Conservation (phyloP, 257 asterid species). For the Solanum lycopersicoides region DNA sequence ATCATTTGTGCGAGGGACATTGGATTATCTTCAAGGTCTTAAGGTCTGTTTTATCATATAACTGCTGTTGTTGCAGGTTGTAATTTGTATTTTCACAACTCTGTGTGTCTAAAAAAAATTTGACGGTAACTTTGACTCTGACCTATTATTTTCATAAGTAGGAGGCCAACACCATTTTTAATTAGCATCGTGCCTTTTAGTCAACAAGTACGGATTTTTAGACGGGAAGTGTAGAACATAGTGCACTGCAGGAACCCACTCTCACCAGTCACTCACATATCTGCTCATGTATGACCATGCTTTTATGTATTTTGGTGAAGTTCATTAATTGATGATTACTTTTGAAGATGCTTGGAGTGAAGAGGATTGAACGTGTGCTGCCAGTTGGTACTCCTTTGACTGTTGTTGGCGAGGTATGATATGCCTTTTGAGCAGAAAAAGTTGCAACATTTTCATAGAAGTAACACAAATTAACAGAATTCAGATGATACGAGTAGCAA, state of each 20-base stretch:
- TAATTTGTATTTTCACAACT: background rate
- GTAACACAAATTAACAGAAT: background rate
- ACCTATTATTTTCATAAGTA: background rate
- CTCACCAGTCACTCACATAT: background rate
- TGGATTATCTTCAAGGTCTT: slow-evolving; percentile 96
- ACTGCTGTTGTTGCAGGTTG: background rate
- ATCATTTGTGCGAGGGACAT: slow-evolving; percentile 90
- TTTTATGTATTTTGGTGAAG: background rate
- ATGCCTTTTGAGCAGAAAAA: background rate
- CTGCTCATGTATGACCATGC: background rate
- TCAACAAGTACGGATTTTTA: too few species aligned
- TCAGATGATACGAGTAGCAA: background rate
- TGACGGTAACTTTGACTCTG: background rate
- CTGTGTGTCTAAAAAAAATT: background rate
- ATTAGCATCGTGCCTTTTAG: background rate
- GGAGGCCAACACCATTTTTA: background rate
- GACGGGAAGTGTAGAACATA: background rate
- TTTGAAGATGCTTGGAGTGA: slow-evolving; percentile 93
- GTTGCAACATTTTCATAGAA: background rate
- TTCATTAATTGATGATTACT: slow-evolving; percentile 5
- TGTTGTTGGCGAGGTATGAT: slow-evolving; percentile 92
- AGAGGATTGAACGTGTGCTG: slow-evolving; percentile 92
- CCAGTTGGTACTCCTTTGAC: slow-evolving; percentile 97
- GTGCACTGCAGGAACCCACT: background rate
- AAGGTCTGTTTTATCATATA: slow-evolving; percentile 41